These are phyloP conservation scores for Scytalidium lignicola DNA, from an alignment of 2,329 filamentous ascomycete species.

Conservation along the genomic window DNA sequence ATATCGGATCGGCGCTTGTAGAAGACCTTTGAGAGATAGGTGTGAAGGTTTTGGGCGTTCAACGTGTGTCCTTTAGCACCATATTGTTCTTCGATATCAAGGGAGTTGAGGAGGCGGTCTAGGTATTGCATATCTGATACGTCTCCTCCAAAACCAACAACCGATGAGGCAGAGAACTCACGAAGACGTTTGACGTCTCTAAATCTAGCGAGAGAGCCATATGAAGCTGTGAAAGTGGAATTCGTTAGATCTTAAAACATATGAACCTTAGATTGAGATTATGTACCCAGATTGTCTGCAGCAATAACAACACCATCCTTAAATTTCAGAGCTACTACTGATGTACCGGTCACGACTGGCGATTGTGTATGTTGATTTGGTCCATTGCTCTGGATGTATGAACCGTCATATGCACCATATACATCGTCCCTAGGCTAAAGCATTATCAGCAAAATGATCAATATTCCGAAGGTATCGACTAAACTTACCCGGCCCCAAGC, in stretches of 20 bases:
- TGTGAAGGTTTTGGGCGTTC: constrained; percentile 91
- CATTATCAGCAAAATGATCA: constrained; percentile 30
- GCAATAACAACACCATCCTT: constrained; percentile 95
- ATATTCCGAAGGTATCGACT: constrained; percentile 3
- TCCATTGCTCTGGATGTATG: constrained; percentile 67
- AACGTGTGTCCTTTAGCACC: constrained; percentile 49
- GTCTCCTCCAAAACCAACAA: constrained; percentile 94
- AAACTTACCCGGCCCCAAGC: constrained; percentile 65
- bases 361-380: constrained; percentile 86
- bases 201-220: constrained; percentile 94
- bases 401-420: constrained; percentile 87
- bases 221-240: constrained; percentile 63
- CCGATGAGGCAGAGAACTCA: constrained; percentile 74
- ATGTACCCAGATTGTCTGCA: constrained; percentile 85
- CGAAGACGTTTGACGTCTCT: constrained; percentile 94
- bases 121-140: constrained; percentile 99
- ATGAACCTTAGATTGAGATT: constrained; percentile 2
- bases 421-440: constrained; percentile 89
- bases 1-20: constrained; percentile 94
- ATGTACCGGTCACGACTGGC: constrained; percentile 93
- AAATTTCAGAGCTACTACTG: constrained; percentile 92
- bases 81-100: constrained; percentile 89
- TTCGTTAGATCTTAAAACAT: constrained; percentile 12
- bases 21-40: constrained; percentile 91
- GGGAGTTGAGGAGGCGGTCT: constrained; percentile 80